Conservation (phyloP, 768 basidiomycete genomes). For the Macrolepiota fuliginosa region DNA sequence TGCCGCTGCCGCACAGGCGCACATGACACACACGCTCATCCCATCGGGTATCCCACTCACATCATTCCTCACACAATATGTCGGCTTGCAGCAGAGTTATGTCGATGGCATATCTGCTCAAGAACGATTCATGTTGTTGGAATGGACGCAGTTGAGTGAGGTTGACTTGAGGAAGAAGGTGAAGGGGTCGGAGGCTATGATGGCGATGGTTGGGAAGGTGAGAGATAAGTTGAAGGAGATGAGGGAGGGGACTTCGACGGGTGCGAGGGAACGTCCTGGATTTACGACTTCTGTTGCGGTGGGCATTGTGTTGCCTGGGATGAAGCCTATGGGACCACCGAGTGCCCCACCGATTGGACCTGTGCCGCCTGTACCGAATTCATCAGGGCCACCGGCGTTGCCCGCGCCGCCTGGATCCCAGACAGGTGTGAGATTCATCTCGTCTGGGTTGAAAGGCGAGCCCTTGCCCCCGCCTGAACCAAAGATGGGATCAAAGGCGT, state of each 20-base stretch:
- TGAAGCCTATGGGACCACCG: neutral
- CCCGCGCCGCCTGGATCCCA: neutral
- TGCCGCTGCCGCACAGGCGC: neutral
- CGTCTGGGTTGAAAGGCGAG: conserved; percentile 11
- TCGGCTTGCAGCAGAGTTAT: conserved; percentile 2
- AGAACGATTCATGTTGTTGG: conserved; percentile 2
- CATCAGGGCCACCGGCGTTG: neutral
- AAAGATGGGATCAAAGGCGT: conserved; percentile 12
- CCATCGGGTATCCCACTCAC: conserved; percentile 9
- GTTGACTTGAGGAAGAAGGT: conserved; percentile 1
- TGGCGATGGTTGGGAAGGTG: conserved; percentile 4
- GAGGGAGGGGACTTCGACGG: conserved; percentile 1
- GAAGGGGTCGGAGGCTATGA: neutral
- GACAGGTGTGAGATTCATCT: conserved; percentile 9
- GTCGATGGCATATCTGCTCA: neutral
- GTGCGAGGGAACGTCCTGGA: neutral
- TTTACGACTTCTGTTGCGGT: conserved; percentile 10
- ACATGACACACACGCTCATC: conserved; percentile 4
- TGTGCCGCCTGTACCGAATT: conserved; percentile 3
- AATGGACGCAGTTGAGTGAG: conserved; percentile 10
- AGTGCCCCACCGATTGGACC: conserved; percentile 7
- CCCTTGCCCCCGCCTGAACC: conserved; percentile 8
- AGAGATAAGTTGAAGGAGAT: conserved; percentile 12
- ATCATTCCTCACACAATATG: conserved; percentile 7
- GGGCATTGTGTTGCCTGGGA: conserved; percentile 10